These are phyloP conservation scores for Epichloe aotearoae DNA, from an alignment of 2,329 filamentous ascomycete genomes.

Conservation along the genomic window DNA sequence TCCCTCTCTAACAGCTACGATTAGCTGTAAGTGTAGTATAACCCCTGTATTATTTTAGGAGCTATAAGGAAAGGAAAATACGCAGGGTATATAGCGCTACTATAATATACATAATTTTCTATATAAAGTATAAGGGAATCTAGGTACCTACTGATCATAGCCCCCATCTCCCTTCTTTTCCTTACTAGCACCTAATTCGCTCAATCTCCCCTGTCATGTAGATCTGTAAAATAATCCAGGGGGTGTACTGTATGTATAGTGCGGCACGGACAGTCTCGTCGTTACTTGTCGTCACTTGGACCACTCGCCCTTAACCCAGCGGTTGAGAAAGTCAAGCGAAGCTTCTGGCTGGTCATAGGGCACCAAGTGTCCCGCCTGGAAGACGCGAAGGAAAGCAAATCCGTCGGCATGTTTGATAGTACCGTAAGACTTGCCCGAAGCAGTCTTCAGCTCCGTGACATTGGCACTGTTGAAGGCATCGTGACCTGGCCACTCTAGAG, in stretches of 20 bases:
- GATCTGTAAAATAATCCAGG: no score
- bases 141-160: no score
- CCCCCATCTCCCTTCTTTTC: no score
- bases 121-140: no score
- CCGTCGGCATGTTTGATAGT: slow-evolving; percentile 77
- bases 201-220: no score
- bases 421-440: slow-evolving; percentile 49
- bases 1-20: no score
- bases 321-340: slow-evolving; percentile 85
- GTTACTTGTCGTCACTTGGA: slow-evolving; percentile 12
- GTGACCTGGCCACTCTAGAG: slow-evolving; percentile 85
- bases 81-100: no score
- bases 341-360: slow-evolving; percentile 89
- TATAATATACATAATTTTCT: no score
- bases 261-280: not conserved
- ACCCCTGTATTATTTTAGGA: no score
- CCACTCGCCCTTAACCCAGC: slow-evolving; percentile 86
- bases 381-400: slow-evolving; percentile 90
- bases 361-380: slow-evolving; percentile 91
- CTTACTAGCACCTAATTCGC: no score
- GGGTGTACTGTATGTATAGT: not conserved
- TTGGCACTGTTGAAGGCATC: slow-evolving; percentile 62
- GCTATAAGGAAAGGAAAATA: no score
- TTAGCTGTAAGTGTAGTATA: no score
- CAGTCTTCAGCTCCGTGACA: slow-evolving; percentile 55